Base-by-base conservation (phyloP, 306 rosid species). In the Quercus rubra region DNA sequence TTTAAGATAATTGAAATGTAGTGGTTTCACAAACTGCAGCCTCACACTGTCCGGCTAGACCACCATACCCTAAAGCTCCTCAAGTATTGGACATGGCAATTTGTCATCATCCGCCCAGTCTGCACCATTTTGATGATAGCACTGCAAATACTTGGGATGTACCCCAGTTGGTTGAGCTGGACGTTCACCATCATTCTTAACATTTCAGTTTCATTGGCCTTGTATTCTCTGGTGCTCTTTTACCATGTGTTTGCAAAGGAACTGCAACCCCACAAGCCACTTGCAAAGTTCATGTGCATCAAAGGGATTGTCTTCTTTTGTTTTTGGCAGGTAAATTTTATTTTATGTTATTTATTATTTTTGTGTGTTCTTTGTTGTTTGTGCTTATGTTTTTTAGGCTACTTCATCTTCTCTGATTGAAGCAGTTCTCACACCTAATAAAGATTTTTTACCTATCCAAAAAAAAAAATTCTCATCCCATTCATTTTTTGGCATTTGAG, bases 241-340 rank as follows among this genome's bases (percentile, higher is more conserved):
- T 91, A 93, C 88, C 99, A 93, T 84, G 88, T 93, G 55, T 95
- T 95, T 86, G 97, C 97, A 13, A 95, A 93, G 89, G 99, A 95
- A 83, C 87, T 95, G 74, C 89, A 74, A 77, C 97, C 98, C 5
- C 99, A 95, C 88, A 92, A 89, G 33, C 99, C 99, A 70, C 92
- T 95, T 43, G 89, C 99, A 20, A 95, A 95, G 80, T 95, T 95
- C 83, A 17, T 92, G 86, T 95, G 99, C 89, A 86, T 95, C 91
- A 92, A 92, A 86, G 99, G 99, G 75, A 91, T 95, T 63, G 99
- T 95, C 83, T 95, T 95, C 97, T 95, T 95, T 91, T 88, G 96
- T 91, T 95, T 91, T 90, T 95, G 99, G 99, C 99, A 92, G 99
- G 99, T 95, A 86, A 58, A 10, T 4, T 75, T 51, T 38, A 38